Conservation (phyloP, 331 rosid genomes). For the Spiraea crenata region DNA sequence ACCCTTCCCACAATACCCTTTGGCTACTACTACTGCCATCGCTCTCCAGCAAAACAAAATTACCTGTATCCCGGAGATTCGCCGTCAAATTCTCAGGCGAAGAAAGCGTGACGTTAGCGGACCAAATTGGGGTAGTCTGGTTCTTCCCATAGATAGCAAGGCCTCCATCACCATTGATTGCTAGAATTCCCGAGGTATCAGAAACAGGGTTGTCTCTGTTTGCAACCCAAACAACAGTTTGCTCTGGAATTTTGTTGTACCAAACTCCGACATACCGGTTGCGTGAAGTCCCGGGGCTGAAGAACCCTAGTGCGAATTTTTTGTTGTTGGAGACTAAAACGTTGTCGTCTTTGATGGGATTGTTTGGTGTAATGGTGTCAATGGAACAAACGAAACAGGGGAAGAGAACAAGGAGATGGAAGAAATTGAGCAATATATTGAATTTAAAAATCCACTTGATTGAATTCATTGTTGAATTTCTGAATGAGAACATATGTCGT, state of each 20-base stretch:
- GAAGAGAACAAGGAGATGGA: not conserved
- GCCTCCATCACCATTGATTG: constrained; percentile 37
- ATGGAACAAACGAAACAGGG: constrained; percentile 12
- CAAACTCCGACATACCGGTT: constrained; percentile 64
- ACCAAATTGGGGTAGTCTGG: constrained; percentile 25
- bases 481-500: not conserved
- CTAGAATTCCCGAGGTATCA: constrained; percentile 31
- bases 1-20: constrained; percentile 32
- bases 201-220: constrained; percentile 49
- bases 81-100: constrained; percentile 6
- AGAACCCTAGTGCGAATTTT: constrained; percentile 57
- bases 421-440: not conserved
- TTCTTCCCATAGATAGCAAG: constrained; percentile 26
- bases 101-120: constrained; percentile 23
- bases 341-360: constrained; percentile 46
- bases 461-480: not conserved
- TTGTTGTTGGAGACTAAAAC: constrained; percentile 31
- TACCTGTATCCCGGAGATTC: constrained; percentile 34
- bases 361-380: constrained; percentile 9
- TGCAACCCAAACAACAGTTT: constrained; percentile 59
- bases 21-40: not conserved
- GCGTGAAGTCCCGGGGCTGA: constrained; percentile 36
- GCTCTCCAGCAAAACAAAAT: constrained; percentile 24
- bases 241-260: constrained; percentile 33
- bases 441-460: not conserved